Evolutionary conservation across 2,329 filamentous ascomycete species (phyloP), one percentile per base, ranked within the genome.

Genomic region (Chaetomium globosum): DNA sequence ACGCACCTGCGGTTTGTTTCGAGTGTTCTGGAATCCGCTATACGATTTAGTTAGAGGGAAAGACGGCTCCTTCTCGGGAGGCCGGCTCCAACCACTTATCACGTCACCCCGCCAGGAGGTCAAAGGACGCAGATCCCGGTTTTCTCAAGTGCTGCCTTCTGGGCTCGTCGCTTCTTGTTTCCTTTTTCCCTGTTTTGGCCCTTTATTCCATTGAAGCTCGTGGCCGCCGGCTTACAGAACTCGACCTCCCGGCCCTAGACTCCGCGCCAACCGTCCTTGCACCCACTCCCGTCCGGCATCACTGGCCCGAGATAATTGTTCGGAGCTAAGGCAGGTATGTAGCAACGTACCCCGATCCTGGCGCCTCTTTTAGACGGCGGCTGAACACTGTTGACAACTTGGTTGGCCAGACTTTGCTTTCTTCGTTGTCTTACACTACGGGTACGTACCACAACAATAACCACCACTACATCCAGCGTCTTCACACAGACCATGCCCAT

Each of bases 321-420:
- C 55, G 33, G 49, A 52, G 52, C 19, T 31, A 51, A 63, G 33
- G 33, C 39, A 56, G n/a, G 49, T 48, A 58, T n/a, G 33, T 58
- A 28, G 4, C 13, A 58, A 58, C 19, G 39, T 28, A 26, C 10
- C 43, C 39, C 19, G 3, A 61, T 30, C 2, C 21, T 26, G 63
- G 65, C 65, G 51, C 61, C 58, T 66, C 57, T 66, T 63, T 66
- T 65, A 65, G 66, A 64, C 69, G 65, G 70, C 71, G 68, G 71
- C 71, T 72, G 71, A 71, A 69, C 59, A 71, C 56, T 65, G 66
- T 68, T 67, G 66, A 69, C 68, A 67, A 71, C 65, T 68, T 69
- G 69, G 71, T 69, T 70, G 68, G 65, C 63, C 28, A 33, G 63
- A 64, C 54, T 66, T 65, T 67, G 61, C 61, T 66, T 68, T 68